Conservation (phyloP, 345 rosid species). For the Mangifera indica region DNA sequence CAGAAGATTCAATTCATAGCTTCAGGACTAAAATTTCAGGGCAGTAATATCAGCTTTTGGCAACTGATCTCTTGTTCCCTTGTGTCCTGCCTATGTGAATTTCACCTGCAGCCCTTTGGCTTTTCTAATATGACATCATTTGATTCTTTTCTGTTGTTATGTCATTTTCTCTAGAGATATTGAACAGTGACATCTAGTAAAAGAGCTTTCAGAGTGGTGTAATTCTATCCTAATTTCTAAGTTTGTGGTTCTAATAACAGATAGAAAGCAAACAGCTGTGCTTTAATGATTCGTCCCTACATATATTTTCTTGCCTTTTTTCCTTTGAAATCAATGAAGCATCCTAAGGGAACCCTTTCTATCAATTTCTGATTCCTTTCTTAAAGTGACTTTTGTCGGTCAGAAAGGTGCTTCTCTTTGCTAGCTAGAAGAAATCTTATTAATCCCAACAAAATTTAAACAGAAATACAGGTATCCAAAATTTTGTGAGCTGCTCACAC, state of each 20-base stretch:
- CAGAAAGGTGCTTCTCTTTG: neutral
- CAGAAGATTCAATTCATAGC: neutral
- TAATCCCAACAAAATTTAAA: neutral
- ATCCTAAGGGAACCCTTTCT: conserved; percentile 5
- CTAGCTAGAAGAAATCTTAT: neutral
- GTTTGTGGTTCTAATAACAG: conserved; percentile 1
- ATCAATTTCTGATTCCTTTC: conserved; percentile 1
- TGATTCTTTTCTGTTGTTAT: neutral
- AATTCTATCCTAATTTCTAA: neutral
- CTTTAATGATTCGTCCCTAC: too few relatives aligned
- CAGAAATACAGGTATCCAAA: neutral
- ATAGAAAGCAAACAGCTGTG: neutral
- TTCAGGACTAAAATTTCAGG: too few relatives aligned
- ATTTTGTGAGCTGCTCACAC: too few relatives aligned
- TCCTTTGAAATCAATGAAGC: conserved; percentile 10
- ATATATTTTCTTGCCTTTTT: too few relatives aligned
- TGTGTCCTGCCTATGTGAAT: neutral
- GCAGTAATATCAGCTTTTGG: too few relatives aligned
- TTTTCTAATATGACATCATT: neutral
- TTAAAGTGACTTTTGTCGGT: neutral
- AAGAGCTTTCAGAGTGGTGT: neutral
- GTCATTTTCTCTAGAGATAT: conserved; percentile 7
- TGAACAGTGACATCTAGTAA: neutral
- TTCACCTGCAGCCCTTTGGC: neutral
- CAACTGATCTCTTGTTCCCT: neutral